These are phyloP conservation scores for Proliferodiscus dingleyae DNA, from an alignment of 2,329 filamentous ascomycete genomes.

Conservation along the genomic window DNA sequence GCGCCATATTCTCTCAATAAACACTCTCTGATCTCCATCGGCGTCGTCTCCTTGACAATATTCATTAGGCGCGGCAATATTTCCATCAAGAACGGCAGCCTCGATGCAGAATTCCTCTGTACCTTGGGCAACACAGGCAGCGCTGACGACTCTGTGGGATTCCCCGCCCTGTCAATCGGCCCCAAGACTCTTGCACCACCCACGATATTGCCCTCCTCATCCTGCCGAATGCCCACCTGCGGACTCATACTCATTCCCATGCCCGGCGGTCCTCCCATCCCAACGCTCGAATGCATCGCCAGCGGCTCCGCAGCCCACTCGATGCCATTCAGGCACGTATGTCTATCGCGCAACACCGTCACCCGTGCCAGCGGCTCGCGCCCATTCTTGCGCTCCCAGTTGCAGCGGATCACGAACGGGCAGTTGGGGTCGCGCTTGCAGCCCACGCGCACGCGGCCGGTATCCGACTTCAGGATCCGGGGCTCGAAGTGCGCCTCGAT, in stretches of 20 bases:
- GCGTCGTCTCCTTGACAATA: conserved; percentile 53
- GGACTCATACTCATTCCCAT: conserved; percentile 11
- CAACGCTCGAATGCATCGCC: conserved; percentile 5
- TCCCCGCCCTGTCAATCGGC: conserved; percentile 11
- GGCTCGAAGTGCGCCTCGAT: conserved; percentile 33
- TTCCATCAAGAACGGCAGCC: conserved; percentile 53
- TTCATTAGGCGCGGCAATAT: conserved; percentile 55
- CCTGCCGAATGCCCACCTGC: conserved; percentile 26
- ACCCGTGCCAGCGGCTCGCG: conserved; percentile 28
- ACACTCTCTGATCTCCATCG: conserved; percentile 53
- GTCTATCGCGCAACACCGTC: conserved; percentile 28
- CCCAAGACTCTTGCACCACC: conserved; percentile 27
- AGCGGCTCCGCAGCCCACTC: conserved; percentile 15
- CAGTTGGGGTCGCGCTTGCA: conserved; percentile 31
- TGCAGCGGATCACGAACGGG: conserved; percentile 31
- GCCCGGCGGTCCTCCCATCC: conserved; percentile 1
- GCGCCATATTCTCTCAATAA: conserved; percentile 37
- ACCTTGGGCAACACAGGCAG: conserved; percentile 30
- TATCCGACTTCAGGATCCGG: conserved; percentile 31
- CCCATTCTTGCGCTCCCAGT: conserved; percentile 30
- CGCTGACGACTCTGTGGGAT: conserved; percentile 3
- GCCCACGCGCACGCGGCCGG: conserved; percentile 31
- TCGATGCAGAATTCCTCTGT: conserved; percentile 28
- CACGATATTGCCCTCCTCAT: conserved; percentile 28
- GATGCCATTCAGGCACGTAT: conserved; percentile 30